Evolutionary conservation across 768 basidiomycete species (phyloP).

Genomic region (Leccinum longicurvipes): DNA sequence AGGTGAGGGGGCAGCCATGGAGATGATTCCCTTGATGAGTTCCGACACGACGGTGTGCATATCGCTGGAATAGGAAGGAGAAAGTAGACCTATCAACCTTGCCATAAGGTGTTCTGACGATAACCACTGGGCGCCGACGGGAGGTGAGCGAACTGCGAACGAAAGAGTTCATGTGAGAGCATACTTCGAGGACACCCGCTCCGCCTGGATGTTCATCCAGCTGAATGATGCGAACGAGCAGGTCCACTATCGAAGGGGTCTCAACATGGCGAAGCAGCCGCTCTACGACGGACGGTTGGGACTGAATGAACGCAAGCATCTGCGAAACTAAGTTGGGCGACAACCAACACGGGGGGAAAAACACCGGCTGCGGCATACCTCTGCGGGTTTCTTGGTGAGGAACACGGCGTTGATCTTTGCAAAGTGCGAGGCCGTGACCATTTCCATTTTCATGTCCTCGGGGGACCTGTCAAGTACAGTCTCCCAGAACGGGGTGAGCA

Average conservation of each 20-base stretch:
- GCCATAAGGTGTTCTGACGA: conserved; percentile 80
- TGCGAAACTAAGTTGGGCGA: conserved; percentile 34
- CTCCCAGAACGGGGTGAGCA: conserved; percentile 91
- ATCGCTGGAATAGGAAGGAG: conserved; percentile 69
- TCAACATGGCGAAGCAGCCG: conserved; percentile 83
- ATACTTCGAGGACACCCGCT: conserved; percentile 82
- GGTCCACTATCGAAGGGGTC: conserved; percentile 86
- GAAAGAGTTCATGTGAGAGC: conserved; percentile 38
- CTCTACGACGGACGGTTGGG: conserved; percentile 76
- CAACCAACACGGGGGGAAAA: conserved; percentile 19
- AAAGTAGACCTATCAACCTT: conserved; percentile 76
- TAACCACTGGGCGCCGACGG: conserved; percentile 66
- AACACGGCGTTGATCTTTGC: conserved; percentile 91
- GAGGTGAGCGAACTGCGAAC: conserved; percentile 25
- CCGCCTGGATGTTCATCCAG: conserved; percentile 82
- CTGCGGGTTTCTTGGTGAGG: conserved; percentile 81
- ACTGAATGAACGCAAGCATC: conserved; percentile 92
- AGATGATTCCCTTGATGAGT: conserved; percentile 90
- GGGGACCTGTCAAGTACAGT: conserved; percentile 73
- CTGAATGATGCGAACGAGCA: conserved; percentile 87
- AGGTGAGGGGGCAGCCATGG: conserved; percentile 87
- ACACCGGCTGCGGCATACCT: conserved; percentile 51
- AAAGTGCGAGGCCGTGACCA: conserved; percentile 88
- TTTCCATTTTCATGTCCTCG: conserved; percentile 84
- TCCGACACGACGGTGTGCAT: conserved; percentile 87